Conservation (phyloP, 139 green algal genomes). For the Coelastrella sp. region DNA sequence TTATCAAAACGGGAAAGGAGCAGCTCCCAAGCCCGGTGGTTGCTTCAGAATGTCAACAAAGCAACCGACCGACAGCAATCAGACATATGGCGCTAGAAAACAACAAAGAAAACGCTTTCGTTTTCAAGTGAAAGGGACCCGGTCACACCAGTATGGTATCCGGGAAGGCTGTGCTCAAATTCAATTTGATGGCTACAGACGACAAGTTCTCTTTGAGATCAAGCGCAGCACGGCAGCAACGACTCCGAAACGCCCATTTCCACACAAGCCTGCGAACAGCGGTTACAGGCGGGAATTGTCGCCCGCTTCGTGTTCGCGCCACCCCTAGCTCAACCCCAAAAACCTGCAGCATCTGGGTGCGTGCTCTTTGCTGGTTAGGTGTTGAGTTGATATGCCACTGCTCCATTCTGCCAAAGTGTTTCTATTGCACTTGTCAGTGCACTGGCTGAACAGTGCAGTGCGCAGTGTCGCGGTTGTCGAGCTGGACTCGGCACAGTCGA, state of each 20-base stretch:
- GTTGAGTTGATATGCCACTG: not conserved
- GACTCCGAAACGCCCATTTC: no score
- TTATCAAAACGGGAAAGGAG: not conserved
- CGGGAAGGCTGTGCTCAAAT: not conserved
- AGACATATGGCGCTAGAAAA: no score
- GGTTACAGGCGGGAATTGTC: not conserved
- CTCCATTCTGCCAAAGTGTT: no score
- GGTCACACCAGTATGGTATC: not conserved
- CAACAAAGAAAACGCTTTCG: no score
- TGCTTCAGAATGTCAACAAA: not conserved
- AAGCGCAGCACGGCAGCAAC: no score
- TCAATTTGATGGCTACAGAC: not conserved
- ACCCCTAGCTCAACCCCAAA: not conserved
- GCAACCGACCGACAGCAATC: no score
- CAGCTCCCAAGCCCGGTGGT: not conserved
- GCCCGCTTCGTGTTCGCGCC: not conserved
- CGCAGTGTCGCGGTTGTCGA: no score
- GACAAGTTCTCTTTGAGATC: not conserved
- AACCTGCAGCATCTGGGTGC: not conserved
- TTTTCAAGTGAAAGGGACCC: no score
- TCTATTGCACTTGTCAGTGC: no score
- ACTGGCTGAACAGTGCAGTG: no score
- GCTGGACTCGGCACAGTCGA: no score
- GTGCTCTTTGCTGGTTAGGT: not conserved
- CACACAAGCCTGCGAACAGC: no score